phyloP scores from a whole-genome alignment of 208 protist genomes.

The Leishmania lainsoni region DNA sequence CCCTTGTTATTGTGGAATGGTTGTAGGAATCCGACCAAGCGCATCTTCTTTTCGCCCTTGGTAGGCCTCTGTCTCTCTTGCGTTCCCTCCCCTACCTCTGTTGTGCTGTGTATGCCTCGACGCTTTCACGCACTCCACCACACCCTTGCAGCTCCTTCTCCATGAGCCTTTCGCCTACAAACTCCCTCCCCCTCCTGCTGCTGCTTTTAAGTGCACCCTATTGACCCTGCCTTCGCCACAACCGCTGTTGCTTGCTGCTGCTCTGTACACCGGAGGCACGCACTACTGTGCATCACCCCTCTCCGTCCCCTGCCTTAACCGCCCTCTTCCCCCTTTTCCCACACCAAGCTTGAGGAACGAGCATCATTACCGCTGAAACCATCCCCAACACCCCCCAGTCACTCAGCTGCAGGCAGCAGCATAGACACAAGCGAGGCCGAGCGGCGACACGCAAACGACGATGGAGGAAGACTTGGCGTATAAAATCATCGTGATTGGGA shows the following conservation, averaged over 20 bases:
- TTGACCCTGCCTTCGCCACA: neutral
- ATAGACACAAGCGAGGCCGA: neutral
- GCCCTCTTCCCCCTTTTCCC: neutral
- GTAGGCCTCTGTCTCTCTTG: neutral
- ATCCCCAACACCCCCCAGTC: neutral
- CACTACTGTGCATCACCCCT: neutral
- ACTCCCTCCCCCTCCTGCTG: neutral
- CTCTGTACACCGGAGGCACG: neutral
- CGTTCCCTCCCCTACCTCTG: slow-evolving; percentile 1
- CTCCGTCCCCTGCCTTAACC: neutral
- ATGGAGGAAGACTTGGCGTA: slow-evolving; percentile 86
- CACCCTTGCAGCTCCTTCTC: neutral
- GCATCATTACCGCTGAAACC: neutral
- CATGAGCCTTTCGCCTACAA: neutral
- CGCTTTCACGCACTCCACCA: neutral
- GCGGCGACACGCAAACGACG: neutral
- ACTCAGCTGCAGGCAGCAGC: neutral
- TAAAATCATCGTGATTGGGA: slow-evolving; percentile 92
- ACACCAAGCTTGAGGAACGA: neutral
- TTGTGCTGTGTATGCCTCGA: neutral
- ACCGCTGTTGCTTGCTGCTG: neutral
- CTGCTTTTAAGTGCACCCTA: neutral
- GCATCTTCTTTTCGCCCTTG: neutral
- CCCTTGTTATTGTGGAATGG: neutral
- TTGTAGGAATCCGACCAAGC: neutral